Evolutionary conservation across 345 rosid genomes (phyloP).

Genomic region (Euclidium syriacum): DNA sequence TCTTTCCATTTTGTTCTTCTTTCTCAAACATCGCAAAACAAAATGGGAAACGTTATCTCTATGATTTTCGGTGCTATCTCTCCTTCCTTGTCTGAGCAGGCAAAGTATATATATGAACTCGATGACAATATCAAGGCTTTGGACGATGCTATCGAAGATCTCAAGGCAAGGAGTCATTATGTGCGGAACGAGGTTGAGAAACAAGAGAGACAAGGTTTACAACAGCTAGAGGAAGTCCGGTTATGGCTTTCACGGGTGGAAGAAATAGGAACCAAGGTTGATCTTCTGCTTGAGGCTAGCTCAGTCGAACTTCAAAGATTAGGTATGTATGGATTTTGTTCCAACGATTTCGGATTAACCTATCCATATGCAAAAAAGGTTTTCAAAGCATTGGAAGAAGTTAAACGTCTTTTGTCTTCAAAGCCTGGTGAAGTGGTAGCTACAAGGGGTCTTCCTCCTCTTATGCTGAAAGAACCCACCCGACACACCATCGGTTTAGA

Average conservation of each 20-base stretch:
- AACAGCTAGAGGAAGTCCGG: neutral
- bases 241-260: neutral
- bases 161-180: neutral
- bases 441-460: neutral
- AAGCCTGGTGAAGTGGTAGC: neutral
- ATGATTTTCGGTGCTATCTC: neutral
- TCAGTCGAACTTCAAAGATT: neutral
- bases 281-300: neutral
- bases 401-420: neutral
- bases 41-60: neutral
- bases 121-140: neutral
- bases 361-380: neutral
- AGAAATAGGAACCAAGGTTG: neutral
- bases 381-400: neutral
- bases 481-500: too few relatives aligned
- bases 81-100: neutral
- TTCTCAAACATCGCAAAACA: too few relatives aligned
- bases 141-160: neutral
- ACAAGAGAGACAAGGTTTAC: neutral
- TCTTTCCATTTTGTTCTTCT: too few relatives aligned
- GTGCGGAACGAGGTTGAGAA: neutral
- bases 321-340: neutral
- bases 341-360: neutral
- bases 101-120: neutral
- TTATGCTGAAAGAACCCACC: too few relatives aligned